Evolutionary conservation across 768 basidiomycete genomes (phyloP).

Genomic region (Leccinum disarticulatum): DNA sequence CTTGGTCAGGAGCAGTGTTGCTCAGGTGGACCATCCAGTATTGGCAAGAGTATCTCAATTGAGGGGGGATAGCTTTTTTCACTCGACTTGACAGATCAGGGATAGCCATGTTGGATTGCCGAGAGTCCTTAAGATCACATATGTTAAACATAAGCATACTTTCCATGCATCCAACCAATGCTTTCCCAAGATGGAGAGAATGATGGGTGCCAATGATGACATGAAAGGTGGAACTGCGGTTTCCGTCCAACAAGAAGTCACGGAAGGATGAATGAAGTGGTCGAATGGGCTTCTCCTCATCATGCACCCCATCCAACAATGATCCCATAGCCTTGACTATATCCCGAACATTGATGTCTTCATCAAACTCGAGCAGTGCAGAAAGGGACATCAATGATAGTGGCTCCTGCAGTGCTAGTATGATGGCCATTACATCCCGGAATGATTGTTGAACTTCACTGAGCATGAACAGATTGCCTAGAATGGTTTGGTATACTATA

Average conservation of each 20-base stretch:
- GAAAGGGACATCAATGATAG: not conserved
- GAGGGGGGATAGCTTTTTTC: not conserved
- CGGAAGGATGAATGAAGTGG: slow-evolving; percentile 3
- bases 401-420: not conserved
- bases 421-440: not conserved
- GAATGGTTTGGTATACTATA: not conserved
- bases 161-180: slow-evolving; percentile 4
- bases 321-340: not conserved
- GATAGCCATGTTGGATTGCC: not conserved
- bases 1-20: too few species aligned
- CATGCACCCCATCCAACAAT: not conserved
- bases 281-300: not conserved
- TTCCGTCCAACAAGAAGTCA: slow-evolving; percentile 1
- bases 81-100: not conserved
- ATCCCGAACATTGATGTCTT: too few species aligned
- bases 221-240: not conserved
- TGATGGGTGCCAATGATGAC: not conserved
- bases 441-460: not conserved
- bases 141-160: slow-evolving; percentile 6
- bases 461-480: not conserved
- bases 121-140: not conserved
- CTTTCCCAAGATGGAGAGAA: not conserved
- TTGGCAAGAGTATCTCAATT: too few species aligned
- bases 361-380: not conserved
- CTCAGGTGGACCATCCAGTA: too few species aligned